Evolutionary conservation across 2,329 filamentous ascomycete species (phyloP), one percentile per base, ranked within the genome.

Genomic region (Pseudocercospora fijiensis): DNA sequence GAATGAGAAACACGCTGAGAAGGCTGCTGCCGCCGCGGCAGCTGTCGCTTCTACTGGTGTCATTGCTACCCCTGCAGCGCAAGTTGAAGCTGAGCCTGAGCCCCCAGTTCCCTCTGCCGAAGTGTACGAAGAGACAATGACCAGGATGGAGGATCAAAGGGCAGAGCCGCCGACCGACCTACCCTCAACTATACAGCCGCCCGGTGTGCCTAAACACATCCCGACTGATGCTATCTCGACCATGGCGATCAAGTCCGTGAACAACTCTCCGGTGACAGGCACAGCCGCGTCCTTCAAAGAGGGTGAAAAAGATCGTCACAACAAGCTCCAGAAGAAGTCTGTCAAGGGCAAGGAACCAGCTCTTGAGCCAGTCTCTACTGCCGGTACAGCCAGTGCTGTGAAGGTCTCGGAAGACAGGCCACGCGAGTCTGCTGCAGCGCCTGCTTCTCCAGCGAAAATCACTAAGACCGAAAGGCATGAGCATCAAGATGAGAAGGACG

Each of bases 401-500:
- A 63, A 62, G 43, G 24, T 55, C 56, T 30, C 43, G 11, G 49
- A 27, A 24, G 56, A 60, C 20, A 62, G 57, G 52, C 33, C 57
- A 16, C 28, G 57, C 6, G 62, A 64, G 26, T 27, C 27, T 16
- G 16, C 61, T 11, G 45, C 56, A 5, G 43, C 65, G n/a, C 24
- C 61, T n/a, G 30, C 18, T 4, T 59, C 63, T 30, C 26, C 61
- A 30, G 20, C 59, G 16, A 49, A 58, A 26, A 11, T 41, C 16
- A 26, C 30, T 8, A 60, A 61, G 20, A 56, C 62, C 9, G 60
- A 61, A 28, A 51, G 58, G 41, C 11, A 30, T 18, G 58, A 64
- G 16, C 60, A 61, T 16, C 37, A 27, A 18, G 26, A 45, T 27
- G 67, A 66, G 30, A 67, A 70, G 57, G 63, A 70, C 18, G 58